Evolutionary conservation across 805 yeast species (phyloP).

Genomic region (Wickerhamomyces bovis): DNA sequence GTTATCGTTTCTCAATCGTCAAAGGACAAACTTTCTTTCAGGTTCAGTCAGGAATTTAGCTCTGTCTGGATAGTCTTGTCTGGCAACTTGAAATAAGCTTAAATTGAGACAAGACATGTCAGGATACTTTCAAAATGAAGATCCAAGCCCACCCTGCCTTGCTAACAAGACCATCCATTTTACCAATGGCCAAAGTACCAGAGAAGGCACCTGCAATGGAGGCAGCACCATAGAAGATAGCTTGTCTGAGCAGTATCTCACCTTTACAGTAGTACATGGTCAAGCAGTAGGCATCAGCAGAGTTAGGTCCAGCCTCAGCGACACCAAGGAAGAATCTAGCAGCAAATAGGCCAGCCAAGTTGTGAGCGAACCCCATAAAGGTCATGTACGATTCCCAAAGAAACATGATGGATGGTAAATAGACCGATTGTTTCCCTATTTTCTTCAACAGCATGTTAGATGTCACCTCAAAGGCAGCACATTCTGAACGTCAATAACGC

Average conservation of each 20-base stretch:
- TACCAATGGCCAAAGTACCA: slow-evolving; percentile 20
- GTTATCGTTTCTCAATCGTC: slow-evolving; percentile 12
- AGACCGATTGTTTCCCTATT: slow-evolving; percentile 9
- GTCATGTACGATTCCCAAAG: slow-evolving; percentile 15
- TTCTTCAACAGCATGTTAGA: slow-evolving; percentile 15
- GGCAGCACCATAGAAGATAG: slow-evolving; percentile 21
- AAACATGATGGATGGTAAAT: slow-evolving; percentile 24
- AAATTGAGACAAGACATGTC: slow-evolving; percentile 30
- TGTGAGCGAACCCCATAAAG: slow-evolving; percentile 32
- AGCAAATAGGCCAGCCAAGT: slow-evolving; percentile 40
- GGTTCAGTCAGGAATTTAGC: slow-evolving; percentile 35
- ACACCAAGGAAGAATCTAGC: slow-evolving; percentile 48
- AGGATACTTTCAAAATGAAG: slow-evolving; percentile 15
- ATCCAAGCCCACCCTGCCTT: slow-evolving; percentile 27
- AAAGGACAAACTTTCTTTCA: slow-evolving; percentile 25
- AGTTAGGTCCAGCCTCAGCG: slow-evolving; percentile 29
- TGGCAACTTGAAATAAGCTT: slow-evolving; percentile 23
- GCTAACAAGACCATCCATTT: slow-evolving; percentile 15
- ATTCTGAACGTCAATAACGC: background rate
- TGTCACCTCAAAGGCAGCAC: slow-evolving; percentile 14
- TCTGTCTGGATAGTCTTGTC: slow-evolving; percentile 36
- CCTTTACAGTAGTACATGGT: slow-evolving; percentile 21
- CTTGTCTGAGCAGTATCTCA: slow-evolving; percentile 21
- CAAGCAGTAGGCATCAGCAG: slow-evolving; percentile 17
- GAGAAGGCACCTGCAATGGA: slow-evolving; percentile 21